A percentile compares a stretch with the other conserved stretches of the same genome.
Evolutionary conservation across 2,329 filamentous ascomycete genomes (phyloP).

Genomic region (Fonsecaea erecta): DNA sequence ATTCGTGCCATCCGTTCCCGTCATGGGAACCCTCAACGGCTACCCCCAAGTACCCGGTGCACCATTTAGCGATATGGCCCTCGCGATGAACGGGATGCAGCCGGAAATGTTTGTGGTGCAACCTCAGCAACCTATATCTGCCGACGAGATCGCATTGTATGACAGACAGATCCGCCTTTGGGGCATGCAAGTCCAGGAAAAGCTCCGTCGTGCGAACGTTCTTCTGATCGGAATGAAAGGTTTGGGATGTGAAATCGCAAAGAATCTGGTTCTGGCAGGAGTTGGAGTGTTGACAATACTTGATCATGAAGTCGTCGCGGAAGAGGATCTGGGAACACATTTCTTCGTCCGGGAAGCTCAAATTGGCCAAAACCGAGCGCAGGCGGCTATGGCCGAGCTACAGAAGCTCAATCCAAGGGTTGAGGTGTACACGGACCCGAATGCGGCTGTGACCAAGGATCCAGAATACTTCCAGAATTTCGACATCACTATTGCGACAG

Average conservation of each 20-base stretch:
- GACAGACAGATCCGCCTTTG: slow-evolving; percentile 96
- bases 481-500: slow-evolving; percentile 87
- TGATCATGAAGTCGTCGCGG: slow-evolving; percentile 74
- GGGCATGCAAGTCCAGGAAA: slow-evolving; percentile 92
- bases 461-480: slow-evolving; percentile 77
- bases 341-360: slow-evolving; percentile 78
- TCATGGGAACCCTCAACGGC: slow-evolving; percentile 20
- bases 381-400: slow-evolving; percentile 76
- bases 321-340: slow-evolving; percentile 78
- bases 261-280: slow-evolving; percentile 94
- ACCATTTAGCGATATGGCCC: slow-evolving; percentile 18
- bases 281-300: slow-evolving; percentile 88
- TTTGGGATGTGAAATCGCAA: slow-evolving; percentile 91
- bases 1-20: slow-evolving; percentile 15
- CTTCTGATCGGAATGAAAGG: slow-evolving; percentile 86
- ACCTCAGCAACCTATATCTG: slow-evolving; percentile 32
- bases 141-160: slow-evolving; percentile 95
- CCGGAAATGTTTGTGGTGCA: slow-evolving; percentile 24
- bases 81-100: slow-evolving; percentile 23
- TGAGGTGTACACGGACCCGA: slow-evolving; percentile 70
- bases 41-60: slow-evolving; percentile 18
- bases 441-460: slow-evolving; percentile 68
- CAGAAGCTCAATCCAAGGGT: slow-evolving; percentile 90
- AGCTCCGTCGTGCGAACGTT: slow-evolving; percentile 85
- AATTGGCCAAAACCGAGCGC: slow-evolving; percentile 80